Conservation (phyloP, 2,329 filamentous ascomycete genomes). For the Colletotrichum graminicola region DNA sequence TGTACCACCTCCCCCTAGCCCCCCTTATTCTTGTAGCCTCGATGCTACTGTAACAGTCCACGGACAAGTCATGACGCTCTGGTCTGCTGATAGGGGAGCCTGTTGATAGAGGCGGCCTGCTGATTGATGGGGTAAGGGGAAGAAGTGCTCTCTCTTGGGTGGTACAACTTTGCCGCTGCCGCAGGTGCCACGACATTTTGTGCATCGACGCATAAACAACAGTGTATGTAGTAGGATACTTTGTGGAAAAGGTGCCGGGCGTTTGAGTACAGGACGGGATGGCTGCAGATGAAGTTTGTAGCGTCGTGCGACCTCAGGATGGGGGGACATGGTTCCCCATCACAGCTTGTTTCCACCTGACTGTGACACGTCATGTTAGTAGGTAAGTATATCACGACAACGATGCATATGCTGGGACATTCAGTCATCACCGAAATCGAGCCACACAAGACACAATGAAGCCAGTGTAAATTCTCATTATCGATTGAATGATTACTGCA, state of each 20-base stretch:
- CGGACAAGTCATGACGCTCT: not conserved
- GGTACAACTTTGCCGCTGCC: not conserved
- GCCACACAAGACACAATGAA: not conserved
- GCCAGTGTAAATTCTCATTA: constrained; percentile 26
- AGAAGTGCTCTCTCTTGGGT: not conserved
- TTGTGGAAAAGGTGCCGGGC: not conserved
- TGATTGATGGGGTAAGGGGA: not conserved
- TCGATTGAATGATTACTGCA: constrained; percentile 37
- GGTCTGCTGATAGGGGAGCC: not conserved
- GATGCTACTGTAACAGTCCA: not conserved
- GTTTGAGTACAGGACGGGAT: too few relatives aligned
- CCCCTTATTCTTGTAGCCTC: not conserved
- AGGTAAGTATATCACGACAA: not conserved
- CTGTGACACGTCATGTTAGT: not conserved
- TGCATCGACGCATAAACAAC: not conserved
- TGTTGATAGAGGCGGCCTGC: too few relatives aligned
- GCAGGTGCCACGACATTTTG: not conserved
- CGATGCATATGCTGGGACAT: not conserved
- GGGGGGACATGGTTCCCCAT: not conserved
- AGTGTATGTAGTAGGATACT: not conserved
- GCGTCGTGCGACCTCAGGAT: not conserved
- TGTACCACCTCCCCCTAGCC: not conserved
- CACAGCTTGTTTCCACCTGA: not conserved
- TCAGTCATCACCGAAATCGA: too few relatives aligned
- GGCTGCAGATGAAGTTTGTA: too few relatives aligned